These are phyloP conservation scores for Pythium scleroteichum DNA, from an alignment of 352 stramenopile genomes.

Conservation along the genomic window DNA sequence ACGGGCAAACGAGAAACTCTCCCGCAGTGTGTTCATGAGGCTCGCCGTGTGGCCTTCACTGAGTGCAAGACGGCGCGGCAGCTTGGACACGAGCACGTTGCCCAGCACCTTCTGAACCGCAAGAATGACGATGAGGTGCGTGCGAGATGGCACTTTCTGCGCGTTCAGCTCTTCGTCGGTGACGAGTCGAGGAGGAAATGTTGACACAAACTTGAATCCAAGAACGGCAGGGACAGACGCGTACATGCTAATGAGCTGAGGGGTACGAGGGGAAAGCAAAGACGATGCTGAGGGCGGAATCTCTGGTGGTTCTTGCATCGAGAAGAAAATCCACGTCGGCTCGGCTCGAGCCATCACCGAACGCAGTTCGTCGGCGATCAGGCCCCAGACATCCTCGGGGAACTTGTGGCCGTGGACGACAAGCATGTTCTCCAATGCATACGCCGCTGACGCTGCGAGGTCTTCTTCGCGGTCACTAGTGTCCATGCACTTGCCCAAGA, in stretches of 20 bases:
- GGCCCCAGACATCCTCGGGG: constrained; percentile 72
- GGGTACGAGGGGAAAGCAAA: constrained; percentile 42
- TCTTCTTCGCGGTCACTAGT: constrained; percentile 68
- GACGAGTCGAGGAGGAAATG: constrained; percentile 57
- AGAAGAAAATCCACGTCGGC: constrained; percentile 76
- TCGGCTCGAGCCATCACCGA: constrained; percentile 72
- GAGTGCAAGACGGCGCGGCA: constrained; percentile 45
- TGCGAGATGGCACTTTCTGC: constrained; percentile 60
- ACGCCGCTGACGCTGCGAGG: constrained; percentile 57
- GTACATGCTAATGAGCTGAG: constrained; percentile 76
- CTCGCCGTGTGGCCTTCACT: constrained; percentile 56
- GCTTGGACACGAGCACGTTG: constrained; percentile 59
- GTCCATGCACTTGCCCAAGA: constrained; percentile 80
- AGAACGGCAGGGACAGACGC: constrained; percentile 48
- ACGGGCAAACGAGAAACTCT: constrained; percentile 71
- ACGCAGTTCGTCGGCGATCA: constrained; percentile 81
- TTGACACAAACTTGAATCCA: constrained; percentile 53
- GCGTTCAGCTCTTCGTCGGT: constrained; percentile 56
- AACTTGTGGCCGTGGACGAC: constrained; percentile 80
- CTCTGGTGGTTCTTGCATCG: constrained; percentile 27
- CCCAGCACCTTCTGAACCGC: constrained; percentile 66
- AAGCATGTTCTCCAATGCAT: constrained; percentile 66
- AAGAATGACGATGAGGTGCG: constrained; percentile 67
- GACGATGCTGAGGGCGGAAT: constrained; percentile 14
- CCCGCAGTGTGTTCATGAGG: constrained; percentile 53